Evolutionary conservation across 257 asterid genomes (phyloP).

Genomic region (Ehretia macrophylla): DNA sequence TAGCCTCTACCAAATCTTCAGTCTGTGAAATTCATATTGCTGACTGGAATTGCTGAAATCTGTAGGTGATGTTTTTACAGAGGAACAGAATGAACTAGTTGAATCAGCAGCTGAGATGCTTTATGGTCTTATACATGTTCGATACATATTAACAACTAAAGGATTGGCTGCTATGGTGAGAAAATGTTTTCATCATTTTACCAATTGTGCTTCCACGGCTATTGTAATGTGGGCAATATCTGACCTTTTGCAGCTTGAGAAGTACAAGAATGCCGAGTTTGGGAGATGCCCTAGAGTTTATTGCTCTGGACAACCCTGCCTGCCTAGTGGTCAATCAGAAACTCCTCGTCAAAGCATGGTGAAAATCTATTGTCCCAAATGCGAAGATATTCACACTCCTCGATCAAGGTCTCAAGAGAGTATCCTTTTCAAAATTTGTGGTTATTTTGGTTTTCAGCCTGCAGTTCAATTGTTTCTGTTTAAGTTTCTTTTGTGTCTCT

Average conservation of each 20-base stretch:
- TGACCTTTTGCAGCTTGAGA: constrained; percentile 44
- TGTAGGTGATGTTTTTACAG: constrained; percentile 55
- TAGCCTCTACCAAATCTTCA: too few relatives aligned
- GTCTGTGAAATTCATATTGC: too few relatives aligned
- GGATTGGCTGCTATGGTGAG: constrained; percentile 64
- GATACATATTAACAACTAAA: constrained; percentile 56
- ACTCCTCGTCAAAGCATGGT: constrained; percentile 52
- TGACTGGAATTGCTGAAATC: too few relatives aligned
- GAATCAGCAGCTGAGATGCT: constrained; percentile 73
- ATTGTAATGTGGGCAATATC: constrained; percentile 17
- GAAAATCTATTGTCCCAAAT: constrained; percentile 54
- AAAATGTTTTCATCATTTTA: constrained; percentile 12
- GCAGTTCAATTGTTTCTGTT: neutral
- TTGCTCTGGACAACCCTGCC: constrained; percentile 65
- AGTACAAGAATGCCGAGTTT: constrained; percentile 63
- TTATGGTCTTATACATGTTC: too few relatives aligned
- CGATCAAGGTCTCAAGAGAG: constrained; percentile 59
- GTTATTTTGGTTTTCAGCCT: neutral
- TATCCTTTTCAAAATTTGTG: constrained; percentile 34
- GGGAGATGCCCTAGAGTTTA: too few relatives aligned
- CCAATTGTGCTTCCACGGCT: constrained; percentile 13
- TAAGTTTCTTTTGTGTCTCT: too few relatives aligned
- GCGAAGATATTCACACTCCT: constrained; percentile 55
- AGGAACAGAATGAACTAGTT: constrained; percentile 54
- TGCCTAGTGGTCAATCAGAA: constrained; percentile 59